These are phyloP conservation scores for Lumnitzera racemosa DNA, from an alignment of 345 rosid species.

Conservation along the genomic window DNA sequence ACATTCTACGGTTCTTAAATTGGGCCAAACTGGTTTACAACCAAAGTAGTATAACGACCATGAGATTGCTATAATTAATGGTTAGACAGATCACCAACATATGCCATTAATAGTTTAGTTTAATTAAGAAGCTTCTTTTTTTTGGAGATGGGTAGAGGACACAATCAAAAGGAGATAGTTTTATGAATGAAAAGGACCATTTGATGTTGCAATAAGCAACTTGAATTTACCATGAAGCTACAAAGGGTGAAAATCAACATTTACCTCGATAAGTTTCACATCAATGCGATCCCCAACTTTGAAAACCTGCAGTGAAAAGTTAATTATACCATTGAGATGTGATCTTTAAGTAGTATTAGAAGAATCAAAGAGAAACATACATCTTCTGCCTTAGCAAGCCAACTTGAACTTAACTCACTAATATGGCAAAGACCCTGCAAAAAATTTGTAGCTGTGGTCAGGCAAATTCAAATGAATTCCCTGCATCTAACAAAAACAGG, in stretches of 20 bases:
- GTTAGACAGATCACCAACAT: too few relatives aligned
- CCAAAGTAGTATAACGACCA: too few relatives aligned
- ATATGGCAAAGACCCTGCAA: slow-evolving; percentile 93
- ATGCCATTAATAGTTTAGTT: too few relatives aligned
- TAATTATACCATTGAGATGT: too few relatives aligned
- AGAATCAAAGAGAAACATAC: slow-evolving; percentile 35
- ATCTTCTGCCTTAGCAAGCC: slow-evolving; percentile 96
- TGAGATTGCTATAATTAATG: too few relatives aligned
- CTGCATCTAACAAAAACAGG: too few relatives aligned
- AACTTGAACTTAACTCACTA: slow-evolving; percentile 80
- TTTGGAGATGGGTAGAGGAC: background rate
- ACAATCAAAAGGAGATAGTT: slow-evolving; percentile 7
- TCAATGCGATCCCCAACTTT: slow-evolving; percentile 90
- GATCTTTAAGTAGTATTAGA: background rate
- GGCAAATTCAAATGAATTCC: too few relatives aligned
- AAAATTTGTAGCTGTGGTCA: slow-evolving; percentile 2
- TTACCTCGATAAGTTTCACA: slow-evolving; percentile 92
- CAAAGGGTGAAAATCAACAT: background rate
- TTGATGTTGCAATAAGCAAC: too few relatives aligned
- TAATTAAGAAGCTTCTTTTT: background rate
- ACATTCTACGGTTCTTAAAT: too few relatives aligned
- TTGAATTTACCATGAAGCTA: too few relatives aligned
- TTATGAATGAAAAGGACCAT: background rate
- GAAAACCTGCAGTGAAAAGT: slow-evolving; percentile 42
- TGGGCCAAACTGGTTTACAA: too few relatives aligned